Base-by-base conservation (phyloP, 495 filamentous ascomycete genomes). In the Penicillium canariense region DNA sequence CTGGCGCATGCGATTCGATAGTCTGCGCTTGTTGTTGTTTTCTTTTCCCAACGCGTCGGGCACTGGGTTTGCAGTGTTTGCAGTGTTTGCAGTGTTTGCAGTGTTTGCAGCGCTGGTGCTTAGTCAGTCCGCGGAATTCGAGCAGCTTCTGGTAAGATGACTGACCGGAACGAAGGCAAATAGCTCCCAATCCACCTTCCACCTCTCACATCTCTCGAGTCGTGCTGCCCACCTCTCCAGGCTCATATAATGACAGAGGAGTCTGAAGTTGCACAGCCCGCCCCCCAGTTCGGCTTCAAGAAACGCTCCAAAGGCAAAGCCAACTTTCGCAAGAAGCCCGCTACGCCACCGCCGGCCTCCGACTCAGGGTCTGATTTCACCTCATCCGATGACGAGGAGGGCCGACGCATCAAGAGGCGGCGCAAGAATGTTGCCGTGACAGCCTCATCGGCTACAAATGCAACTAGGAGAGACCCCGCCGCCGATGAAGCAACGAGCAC, bases 241-340 rank as follows among this genome's bases (percentile, higher is more conserved):
- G 4, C 9, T 5, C 12, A 25, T 23, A 48, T 32, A 10, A 67
- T 66, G 61, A 26, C 53, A 31, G 68, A 65, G 22, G 55, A 59
- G 11, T 40, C 50, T 1, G 38, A 53, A 40, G 15, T 55, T 2
- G 27, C 55, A 25, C 63, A 64, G 3, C 3, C 53, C 2, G 61
- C 59, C 1, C 66, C 67, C 25, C 62, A 62, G 62, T 67, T 73
- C 20, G 54, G 66, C 39, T 98, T 98, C 82, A 96, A 96, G 63
- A 96, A 94, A 71, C 88, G 93, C 61, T 76, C 81, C 43, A 95
- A 90, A 64, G 75, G 78, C 48, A 94, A 91, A 66, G 81, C 84
- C 49, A 91, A 81, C 60, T 74, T 91, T 46, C 85, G 92, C 62
- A 97, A 96, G 77, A 86, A 89, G 45, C 81, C 87, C 45, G 85